A percentile compares a stretch with the other conserved stretches of the same genome.
Conservation (phyloP, 768 basidiomycete species). For the Coprinellus micaceus region DNA sequence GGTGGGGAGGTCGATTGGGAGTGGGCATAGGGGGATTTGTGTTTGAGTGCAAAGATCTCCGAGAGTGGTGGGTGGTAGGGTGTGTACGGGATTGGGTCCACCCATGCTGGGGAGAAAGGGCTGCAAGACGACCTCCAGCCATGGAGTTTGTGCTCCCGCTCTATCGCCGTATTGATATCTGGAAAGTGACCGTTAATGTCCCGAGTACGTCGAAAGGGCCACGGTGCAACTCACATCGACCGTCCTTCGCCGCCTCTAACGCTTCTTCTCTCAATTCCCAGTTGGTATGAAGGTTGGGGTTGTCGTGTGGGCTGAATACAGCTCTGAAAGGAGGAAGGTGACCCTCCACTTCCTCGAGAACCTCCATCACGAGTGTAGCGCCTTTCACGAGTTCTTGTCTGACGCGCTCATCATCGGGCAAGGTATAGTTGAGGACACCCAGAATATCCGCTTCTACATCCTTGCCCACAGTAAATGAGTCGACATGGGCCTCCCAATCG, state of each 20-base stretch:
- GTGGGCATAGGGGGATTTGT: conserved; percentile 17
- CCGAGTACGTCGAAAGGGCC: neutral
- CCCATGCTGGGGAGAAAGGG: conserved; percentile 29
- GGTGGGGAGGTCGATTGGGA: neutral
- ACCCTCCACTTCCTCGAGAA: conserved; percentile 38
- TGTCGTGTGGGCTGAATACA: conserved; percentile 49
- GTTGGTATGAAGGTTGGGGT: conserved; percentile 37
- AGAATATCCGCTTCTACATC: conserved; percentile 22
- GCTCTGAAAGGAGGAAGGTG: conserved; percentile 46
- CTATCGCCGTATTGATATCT: conserved; percentile 32
- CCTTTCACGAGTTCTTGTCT: conserved; percentile 24
- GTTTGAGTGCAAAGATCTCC: conserved; percentile 12
- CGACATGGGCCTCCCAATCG: conserved; percentile 34
- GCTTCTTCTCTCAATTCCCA: conserved; percentile 32
- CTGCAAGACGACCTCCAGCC: conserved; percentile 42
- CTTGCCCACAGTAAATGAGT: conserved; percentile 40
- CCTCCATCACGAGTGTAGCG: conserved; percentile 30
- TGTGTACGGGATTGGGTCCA: conserved; percentile 17
- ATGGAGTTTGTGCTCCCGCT: conserved; percentile 24
- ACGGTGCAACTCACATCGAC: conserved; percentile 29
- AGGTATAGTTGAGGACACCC: conserved; percentile 26
- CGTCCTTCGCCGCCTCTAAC: conserved; percentile 32
- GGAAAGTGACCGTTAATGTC: neutral
- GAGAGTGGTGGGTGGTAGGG: conserved; percentile 15
- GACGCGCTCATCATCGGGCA: conserved; percentile 19